Evolutionary conservation across 768 basidiomycete species (phyloP), one percentile per base, ranked within the genome.

Genomic region (Harrya chromipes): DNA sequence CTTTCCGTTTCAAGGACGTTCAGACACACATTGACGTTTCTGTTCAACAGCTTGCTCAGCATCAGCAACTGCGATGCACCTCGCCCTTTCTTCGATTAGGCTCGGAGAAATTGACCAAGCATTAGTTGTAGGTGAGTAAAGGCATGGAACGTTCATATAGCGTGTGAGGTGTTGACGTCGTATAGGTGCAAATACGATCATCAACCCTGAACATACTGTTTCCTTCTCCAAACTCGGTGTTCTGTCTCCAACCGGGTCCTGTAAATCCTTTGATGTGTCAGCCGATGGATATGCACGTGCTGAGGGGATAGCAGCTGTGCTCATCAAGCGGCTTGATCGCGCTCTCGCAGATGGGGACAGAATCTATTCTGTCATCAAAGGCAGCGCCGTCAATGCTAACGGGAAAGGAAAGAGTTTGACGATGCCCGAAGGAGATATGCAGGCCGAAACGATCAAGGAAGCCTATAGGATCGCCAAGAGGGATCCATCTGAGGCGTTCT

Each of bases 31-130:
- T 7, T 12, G 2, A n/a, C 11, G 33, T 40, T 21, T 17, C 14
- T 35, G 23, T 36, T 8, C 12, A 27, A 42, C 34, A 63, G 62
- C 62, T 7, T 80, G 79, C 53, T 78, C 75, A 31, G 79, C 77
- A 17, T 70, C 68, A 14, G 59, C 74, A n/a, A 72, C 67, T 6
- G 75, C 75, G 2, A 63, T 76, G 40, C 78, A 81, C 59, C 68
- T 80, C 16, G 79, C 74, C 3, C 65, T 78, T 2, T 72, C 74
- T 26, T 70, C 75, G 0, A 62, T 80, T 6, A 62, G 62, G 19
- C 61, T 58, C 27, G 76, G 76, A 1, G 79, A 80, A 36, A 71
- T 78, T 27, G 71, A 77, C 23, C 70, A 74, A 4, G 79, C 79
- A 0, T 64, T 81, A 8, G 71, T 81, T 24, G 58, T 64, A 0